phyloP scores from a whole-genome alignment of 352 stramenopile species.

The Phytophthora gonapodyides region DNA sequence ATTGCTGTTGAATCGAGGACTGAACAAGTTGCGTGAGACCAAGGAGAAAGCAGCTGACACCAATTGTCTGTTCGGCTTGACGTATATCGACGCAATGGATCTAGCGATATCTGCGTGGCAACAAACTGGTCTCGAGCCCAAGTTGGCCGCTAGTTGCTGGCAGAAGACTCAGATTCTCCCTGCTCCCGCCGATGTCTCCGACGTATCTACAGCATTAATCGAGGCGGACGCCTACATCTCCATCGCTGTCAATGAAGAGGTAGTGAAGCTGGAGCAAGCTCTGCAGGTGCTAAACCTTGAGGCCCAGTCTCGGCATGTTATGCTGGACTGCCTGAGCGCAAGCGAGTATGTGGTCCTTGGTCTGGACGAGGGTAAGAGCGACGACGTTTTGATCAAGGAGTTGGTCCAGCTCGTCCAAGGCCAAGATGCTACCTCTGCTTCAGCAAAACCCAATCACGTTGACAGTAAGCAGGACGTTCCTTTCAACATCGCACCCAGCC shows the following conservation, averaged over 20 bases:
- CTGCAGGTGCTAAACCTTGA: conserved; percentile 10
- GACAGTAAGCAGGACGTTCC: neutral
- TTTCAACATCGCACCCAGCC: neutral
- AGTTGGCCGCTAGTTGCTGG: conserved; percentile 19
- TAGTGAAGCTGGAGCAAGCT: conserved; percentile 5
- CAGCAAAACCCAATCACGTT: neutral
- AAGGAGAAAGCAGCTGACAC: neutral
- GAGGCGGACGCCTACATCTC: neutral
- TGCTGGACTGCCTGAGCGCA: conserved; percentile 7
- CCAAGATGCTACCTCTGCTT: neutral
- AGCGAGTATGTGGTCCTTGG: conserved; percentile 2
- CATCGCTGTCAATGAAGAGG: conserved; percentile 4
- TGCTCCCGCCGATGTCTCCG: neutral
- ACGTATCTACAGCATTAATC: neutral
- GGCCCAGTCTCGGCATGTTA: neutral
- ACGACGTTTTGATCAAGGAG: conserved; percentile 16
- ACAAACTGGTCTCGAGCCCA: conserved; percentile 4
- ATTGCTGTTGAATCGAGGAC: conserved; percentile 15
- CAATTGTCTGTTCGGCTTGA: conserved; percentile 8
- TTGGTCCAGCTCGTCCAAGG: conserved; percentile 17
- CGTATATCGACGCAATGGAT: conserved; percentile 14
- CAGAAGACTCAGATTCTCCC: conserved; percentile 21
- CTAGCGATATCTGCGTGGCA: conserved; percentile 22
- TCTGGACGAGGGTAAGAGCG: neutral
- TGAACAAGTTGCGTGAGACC: conserved; percentile 7